A percentile compares a stretch with the other conserved stretches of the same genome.
These are phyloP conservation scores for Volvariella surrecta DNA, from an alignment of 1,284 basidiomycete genomes.

Conservation along the genomic window DNA sequence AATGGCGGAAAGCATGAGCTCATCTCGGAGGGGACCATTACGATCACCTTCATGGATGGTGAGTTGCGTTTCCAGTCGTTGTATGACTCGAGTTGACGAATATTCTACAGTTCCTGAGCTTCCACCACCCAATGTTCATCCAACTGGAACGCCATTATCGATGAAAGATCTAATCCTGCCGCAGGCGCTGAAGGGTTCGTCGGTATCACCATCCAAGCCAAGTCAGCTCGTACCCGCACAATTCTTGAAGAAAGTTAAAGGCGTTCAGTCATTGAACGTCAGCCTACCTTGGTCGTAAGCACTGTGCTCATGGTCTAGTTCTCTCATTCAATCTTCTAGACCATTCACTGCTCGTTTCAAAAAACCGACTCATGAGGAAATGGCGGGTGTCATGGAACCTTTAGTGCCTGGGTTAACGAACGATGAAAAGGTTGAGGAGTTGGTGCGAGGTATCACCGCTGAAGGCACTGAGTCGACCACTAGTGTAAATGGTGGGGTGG, in stretches of 20 bases:
- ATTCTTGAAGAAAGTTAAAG: constrained; percentile 48
- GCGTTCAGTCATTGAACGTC: constrained; percentile 47
- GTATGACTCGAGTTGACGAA: neutral
- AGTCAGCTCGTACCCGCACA: too few relatives aligned
- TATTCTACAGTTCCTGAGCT: constrained; percentile 38
- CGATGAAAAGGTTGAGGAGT: too few relatives aligned
- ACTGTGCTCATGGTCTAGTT: constrained; percentile 1
- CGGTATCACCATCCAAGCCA: too few relatives aligned
- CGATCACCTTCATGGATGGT: constrained; percentile 19
- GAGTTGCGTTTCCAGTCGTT: neutral
- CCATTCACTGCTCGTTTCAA: constrained; percentile 27
- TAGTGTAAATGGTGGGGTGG: too few relatives aligned
- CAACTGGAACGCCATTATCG: constrained; percentile 25
- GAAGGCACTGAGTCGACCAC: too few relatives aligned
- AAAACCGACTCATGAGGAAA: constrained; percentile 21
- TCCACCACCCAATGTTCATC: constrained; percentile 36
- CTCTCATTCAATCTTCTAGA: constrained; percentile 17
- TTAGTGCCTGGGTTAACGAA: neutral
- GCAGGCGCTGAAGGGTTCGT: neutral
- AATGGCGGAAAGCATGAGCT: too few relatives aligned
- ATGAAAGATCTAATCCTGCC: constrained; percentile 22
- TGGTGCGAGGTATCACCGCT: too few relatives aligned
- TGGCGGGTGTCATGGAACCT: constrained; percentile 18
- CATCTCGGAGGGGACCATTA: too few relatives aligned
- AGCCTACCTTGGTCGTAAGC: constrained; percentile 62